Evolutionary conservation across 2,329 filamentous ascomycete species (phyloP).

Genomic region (Biscogniauxia sp.): DNA sequence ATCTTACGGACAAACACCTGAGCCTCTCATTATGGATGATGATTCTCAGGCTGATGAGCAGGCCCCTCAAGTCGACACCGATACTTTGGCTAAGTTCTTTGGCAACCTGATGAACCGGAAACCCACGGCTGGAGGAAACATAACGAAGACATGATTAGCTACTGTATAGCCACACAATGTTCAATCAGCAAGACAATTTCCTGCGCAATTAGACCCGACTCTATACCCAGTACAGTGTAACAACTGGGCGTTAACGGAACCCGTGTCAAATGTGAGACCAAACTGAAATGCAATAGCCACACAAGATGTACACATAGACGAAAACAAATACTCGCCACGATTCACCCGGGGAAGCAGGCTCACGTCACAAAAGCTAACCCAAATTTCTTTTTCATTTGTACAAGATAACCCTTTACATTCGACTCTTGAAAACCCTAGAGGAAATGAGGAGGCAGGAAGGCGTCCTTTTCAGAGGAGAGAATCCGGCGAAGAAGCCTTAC

Average conservation of each 20-base stretch:
- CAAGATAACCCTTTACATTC: not conserved
- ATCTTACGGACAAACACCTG: conserved; percentile 47
- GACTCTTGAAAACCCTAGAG: not conserved
- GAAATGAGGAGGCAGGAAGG: not conserved
- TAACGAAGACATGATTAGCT: conserved; percentile 20
- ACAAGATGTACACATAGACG: not conserved
- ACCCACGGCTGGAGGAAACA: conserved; percentile 25
- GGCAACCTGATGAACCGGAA: conserved; percentile 58
- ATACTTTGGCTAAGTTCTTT: conserved; percentile 60
- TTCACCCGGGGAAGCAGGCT: not conserved
- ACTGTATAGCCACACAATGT: not conserved
- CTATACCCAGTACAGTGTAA: not conserved
- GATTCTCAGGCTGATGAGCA: conserved; percentile 36
- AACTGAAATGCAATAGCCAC: not conserved
- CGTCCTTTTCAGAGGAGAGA: not conserved
- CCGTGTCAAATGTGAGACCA: not conserved
- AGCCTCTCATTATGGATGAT: conserved; percentile 38
- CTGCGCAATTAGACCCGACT: not conserved
- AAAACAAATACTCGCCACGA: not conserved
- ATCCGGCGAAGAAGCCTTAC: not conserved
- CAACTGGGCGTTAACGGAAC: not conserved
- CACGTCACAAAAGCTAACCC: not conserved
- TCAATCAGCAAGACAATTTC: not conserved
- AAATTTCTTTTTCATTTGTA: conserved; percentile 14
- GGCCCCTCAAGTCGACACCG: conserved; percentile 48